Evolutionary conservation across 1,139 yeast species (phyloP), one percentile per base, ranked within the genome.

Genomic region (Magnusiomyces tetraspermus): DNA sequence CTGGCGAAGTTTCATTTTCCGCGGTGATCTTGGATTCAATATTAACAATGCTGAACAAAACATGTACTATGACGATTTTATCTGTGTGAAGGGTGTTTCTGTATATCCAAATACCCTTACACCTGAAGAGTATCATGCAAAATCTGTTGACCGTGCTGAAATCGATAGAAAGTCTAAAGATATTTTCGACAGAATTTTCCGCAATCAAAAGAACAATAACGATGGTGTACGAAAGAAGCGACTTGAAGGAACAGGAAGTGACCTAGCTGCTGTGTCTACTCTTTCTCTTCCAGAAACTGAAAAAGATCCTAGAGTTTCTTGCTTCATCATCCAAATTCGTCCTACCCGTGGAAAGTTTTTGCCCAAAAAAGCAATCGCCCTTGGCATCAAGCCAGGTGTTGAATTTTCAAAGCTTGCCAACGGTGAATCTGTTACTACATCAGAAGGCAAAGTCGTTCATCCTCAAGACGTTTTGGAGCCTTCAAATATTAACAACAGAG

Each of bases 1-100:
- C 0, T 89, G 97, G 96, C 75, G 96, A 59, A 81, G 81, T 58
- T 90, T 90, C 69, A 88, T 89, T n/a, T 88, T 86, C 66, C 77
- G 96, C 59, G 78, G 82, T 59, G 94, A 94, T 2, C 77, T 86
- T 49, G 74, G 77, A 10, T 36, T 33, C 21, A 22, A 22, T 22
- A 24, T 28, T 26, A 41, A 48, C 22, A 48, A 17, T 42, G 33
- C 30, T 22, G 24, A 33, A 24, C n/a, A 21, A 15, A 19, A 21
- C 11, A 11, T 46, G n/a, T 46, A 46, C 15, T 46, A 15, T n/a
- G 49, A 49, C 33, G 30, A 45, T 13, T 47, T 48, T 31, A 38
- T 55, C n/a, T 49, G 50, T 22, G 52, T 55, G 28, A 50, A 51
- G 5, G 53, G 54, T 6, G 56, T 55, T 22, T 26, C 50, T 6